A percentile compares a stretch with the other conserved stretches of the same genome.
These are phyloP conservation scores for Tuctoria greenei DNA, from an alignment of 176 grass and related monocot species.

Conservation along the genomic window DNA sequence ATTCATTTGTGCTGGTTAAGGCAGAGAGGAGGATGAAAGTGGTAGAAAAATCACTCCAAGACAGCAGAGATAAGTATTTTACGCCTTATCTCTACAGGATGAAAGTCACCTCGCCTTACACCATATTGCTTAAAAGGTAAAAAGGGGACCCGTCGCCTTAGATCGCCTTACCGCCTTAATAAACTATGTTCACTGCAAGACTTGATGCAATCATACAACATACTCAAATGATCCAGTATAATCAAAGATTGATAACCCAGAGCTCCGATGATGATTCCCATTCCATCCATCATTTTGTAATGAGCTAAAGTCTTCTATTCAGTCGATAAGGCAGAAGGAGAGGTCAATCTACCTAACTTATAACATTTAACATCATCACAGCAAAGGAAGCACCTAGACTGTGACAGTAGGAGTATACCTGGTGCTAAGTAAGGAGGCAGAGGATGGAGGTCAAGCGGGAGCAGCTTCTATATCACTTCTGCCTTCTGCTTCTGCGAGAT, in stretches of 20 bases:
- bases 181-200: not conserved
- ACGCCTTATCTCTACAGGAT: no score
- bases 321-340: not conserved
- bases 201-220: not conserved
- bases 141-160: no score
- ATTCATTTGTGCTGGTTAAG: no score
- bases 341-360: not conserved
- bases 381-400: no score
- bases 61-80: no score
- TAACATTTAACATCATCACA: not conserved
- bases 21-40: no score
- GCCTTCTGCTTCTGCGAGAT: not conserved
- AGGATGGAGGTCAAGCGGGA: not conserved
- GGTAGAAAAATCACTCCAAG: no score
- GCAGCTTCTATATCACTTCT: not conserved
- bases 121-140: no score
- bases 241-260: not conserved
- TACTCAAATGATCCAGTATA: not conserved
- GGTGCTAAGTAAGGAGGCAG: not conserved
- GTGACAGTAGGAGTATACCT: not conserved
- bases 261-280: not conserved
- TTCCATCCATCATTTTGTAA: not conserved
- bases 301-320: not conserved
- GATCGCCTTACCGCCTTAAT: no score
- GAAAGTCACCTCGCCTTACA: no score